phyloP scores from a whole-genome alignment of 1,284 basidiomycete species.

The Phellinidium pouzarii region DNA sequence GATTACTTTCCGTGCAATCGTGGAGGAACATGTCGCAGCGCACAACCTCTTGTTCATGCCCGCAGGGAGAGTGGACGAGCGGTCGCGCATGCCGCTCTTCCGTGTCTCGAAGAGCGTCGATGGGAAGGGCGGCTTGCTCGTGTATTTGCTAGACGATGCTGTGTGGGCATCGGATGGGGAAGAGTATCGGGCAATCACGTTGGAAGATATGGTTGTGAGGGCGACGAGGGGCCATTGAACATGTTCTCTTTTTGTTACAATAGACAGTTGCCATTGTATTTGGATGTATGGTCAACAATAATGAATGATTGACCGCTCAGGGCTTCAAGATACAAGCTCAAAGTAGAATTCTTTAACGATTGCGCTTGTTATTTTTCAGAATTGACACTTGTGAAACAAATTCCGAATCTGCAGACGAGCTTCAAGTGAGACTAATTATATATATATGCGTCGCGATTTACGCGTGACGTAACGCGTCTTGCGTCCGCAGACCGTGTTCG shows the following conservation, averaged over 20 bases:
- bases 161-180: conserved; percentile 66
- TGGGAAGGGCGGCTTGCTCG: conserved; percentile 77
- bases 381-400: too few relatives aligned
- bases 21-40: conserved; percentile 79
- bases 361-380: too few relatives aligned
- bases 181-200: conserved; percentile 53
- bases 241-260: not conserved
- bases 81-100: conserved; percentile 81
- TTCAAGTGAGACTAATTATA: not conserved
- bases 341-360: too few relatives aligned
- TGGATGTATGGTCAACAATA: not conserved
- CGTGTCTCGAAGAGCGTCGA: conserved; percentile 71
- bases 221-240: conserved; percentile 32
- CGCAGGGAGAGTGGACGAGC: conserved; percentile 73
- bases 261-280: too few relatives aligned
- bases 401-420: too few relatives aligned
- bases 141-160: conserved; percentile 85
- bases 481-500: not conserved
- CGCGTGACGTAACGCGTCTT: conserved; percentile 8
- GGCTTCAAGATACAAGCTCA: too few relatives aligned
- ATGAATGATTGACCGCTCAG: too few relatives aligned
- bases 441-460: not conserved
- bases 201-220: conserved; percentile 66
- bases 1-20: conserved; percentile 87
- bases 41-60: conserved; percentile 88